Evolutionary conservation across 257 asterid genomes (phyloP).

Genomic region (Fraxinus excelsior): DNA sequence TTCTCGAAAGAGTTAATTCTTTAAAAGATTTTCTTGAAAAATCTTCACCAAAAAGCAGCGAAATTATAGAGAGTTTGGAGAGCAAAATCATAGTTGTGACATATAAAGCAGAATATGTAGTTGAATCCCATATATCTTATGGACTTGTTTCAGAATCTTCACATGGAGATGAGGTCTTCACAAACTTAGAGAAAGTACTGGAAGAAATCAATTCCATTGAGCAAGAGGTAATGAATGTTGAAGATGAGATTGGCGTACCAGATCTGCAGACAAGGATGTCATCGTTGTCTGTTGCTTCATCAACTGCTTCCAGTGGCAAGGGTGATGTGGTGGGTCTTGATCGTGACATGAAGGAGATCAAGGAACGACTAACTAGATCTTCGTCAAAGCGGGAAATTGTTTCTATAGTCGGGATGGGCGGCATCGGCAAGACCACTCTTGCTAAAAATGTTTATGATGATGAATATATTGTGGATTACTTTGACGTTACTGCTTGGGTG

Average conservation of each 20-base stretch:
- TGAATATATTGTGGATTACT: background rate
- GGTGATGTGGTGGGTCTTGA: constrained; percentile 25
- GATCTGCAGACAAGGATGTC: background rate
- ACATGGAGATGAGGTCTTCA: background rate
- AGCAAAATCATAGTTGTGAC: background rate
- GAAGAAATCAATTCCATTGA: background rate
- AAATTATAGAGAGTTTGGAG: background rate
- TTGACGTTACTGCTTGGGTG: constrained; percentile 16
- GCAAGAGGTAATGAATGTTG: background rate
- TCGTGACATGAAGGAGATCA: background rate
- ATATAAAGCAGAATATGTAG: background rate
- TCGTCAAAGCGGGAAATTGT: background rate
- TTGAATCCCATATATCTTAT: background rate
- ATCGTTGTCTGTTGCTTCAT: background rate
- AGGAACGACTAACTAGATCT: background rate
- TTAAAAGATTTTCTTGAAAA: background rate
- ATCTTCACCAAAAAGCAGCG: background rate
- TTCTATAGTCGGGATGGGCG: constrained; percentile 32
- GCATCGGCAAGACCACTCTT: constrained; percentile 34
- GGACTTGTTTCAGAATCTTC: background rate
- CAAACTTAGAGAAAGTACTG: background rate
- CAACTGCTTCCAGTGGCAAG: constrained; percentile 4
- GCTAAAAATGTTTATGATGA: constrained; percentile 18
- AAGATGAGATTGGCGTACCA: background rate
- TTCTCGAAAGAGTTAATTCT: background rate